Base-by-base conservation (phyloP, 2,329 filamentous ascomycete species). In the Monilinia fructigena region DNA sequence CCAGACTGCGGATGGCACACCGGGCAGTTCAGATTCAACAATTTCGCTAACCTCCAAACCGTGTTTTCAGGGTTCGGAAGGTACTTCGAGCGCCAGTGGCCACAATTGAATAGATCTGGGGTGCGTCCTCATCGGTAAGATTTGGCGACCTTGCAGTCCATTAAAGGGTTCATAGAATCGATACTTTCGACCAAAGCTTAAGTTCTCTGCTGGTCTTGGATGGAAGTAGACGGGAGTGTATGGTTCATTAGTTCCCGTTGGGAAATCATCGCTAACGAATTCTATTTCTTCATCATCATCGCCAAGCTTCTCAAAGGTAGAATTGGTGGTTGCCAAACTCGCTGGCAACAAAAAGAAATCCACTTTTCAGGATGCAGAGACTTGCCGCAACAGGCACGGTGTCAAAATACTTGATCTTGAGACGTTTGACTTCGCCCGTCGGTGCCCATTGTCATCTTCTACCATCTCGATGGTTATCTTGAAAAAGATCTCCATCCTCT, bases 361-460 rank as follows among this genome's bases (percentile, higher is more conserved):
- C 96, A 71, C 93, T 97, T 79, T 97, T 97, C 71, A 99, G 79
- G 71, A 99, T 97, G 76, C 93, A 92, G 55, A 99, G 84, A 75
- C 86, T 96, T 0, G 91, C 89, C 0, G 93, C 92, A 48, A 96
- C 83, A 0, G 96, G 94, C 4, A 97, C 90, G 0, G 95, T 99
- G 74, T 99, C 95, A 73, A 98, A 99, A 78, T 98, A 99, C 77
- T 97, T 97, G 79, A 99, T 91, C 77, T 92, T 95, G 67, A 99
- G 81, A 67, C 88, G 85, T 73, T 86, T 86, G 2, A 98, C 93
- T 75, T 95, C 91, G 40, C 90, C 90, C 0, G 91, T 94, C 0
- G 89, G 82, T 68, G 92, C 88, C 16, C 92, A 56, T 90, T 86
- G 1, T 89, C 86, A 72, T 96, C 91, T 72, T 93, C 89, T 12